phyloP scores from a whole-genome alignment of 345 rosid species.

The thale cress (Arabidopsis thaliana) region DNA sequence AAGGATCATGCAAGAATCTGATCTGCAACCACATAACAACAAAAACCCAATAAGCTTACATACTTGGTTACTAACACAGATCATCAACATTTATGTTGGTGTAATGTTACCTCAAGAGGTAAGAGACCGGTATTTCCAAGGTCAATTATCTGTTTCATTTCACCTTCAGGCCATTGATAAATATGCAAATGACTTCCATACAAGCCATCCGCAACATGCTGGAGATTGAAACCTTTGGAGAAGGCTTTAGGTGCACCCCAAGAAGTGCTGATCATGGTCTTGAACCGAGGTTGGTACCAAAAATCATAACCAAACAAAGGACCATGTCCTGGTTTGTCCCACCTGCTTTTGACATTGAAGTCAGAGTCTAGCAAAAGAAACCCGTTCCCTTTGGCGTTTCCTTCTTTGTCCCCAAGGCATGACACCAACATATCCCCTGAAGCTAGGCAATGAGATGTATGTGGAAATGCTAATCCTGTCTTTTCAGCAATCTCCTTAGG shows the following conservation, averaged over 20 bases:
- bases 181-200: conserved; percentile 83
- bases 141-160: conserved; percentile 78
- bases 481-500: conserved; percentile 62
- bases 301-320: conserved; percentile 86
- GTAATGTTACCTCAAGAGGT: conserved; percentile 72
- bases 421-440: conserved; percentile 84
- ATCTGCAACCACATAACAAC: conserved; percentile 49
- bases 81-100: not conserved
- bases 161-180: conserved; percentile 89
- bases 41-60: not conserved
- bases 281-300: conserved; percentile 94
- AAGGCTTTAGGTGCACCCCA: conserved; percentile 96
- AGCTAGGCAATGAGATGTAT: conserved; percentile 89
- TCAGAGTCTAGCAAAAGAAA: conserved; percentile 91
- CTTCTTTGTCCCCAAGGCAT: conserved; percentile 85
- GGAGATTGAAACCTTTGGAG: conserved; percentile 73
- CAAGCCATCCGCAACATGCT: conserved; percentile 82
- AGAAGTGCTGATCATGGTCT: conserved; percentile 91
- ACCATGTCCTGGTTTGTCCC: conserved; percentile 87
- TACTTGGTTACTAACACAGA: not conserved
- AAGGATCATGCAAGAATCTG: conserved; percentile 90
- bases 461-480: conserved; percentile 90
- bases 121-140: conserved; percentile 77
- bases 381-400: conserved; percentile 86
- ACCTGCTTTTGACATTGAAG: conserved; percentile 87